These are phyloP conservation scores for Rhizoctonia solani DNA, from an alignment of 1,284 basidiomycete genomes.

Conservation along the genomic window DNA sequence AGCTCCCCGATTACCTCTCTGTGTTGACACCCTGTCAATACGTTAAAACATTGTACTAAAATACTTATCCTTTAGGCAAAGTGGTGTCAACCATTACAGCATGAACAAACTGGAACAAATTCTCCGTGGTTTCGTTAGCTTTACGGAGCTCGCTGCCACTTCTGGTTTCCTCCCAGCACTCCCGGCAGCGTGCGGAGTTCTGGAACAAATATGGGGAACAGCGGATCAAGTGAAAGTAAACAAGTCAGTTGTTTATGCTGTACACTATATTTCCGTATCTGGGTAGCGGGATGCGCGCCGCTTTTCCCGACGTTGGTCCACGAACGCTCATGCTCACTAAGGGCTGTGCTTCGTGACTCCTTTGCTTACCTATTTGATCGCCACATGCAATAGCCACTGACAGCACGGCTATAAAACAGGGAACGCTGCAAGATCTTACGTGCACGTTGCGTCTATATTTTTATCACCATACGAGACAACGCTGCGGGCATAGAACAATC, in stretches of 20 bases:
- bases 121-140: slow-evolving; percentile 2
- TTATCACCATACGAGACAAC: slow-evolving; percentile 30
- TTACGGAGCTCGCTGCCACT: slow-evolving; percentile 18
- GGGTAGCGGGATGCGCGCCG: background rate
- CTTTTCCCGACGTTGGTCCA: background rate
- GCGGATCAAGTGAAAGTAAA: slow-evolving; percentile 22
- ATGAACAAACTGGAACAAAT: slow-evolving; percentile 11
- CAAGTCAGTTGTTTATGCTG: slow-evolving; percentile 19
- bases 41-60: no score
- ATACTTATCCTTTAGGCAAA: no score
- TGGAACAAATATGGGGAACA: slow-evolving; percentile 16
- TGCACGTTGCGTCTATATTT: slow-evolving; percentile 20
- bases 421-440: slow-evolving; percentile 26
- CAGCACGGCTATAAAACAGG: background rate
- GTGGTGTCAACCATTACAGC: background rate
- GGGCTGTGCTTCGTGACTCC: slow-evolving; percentile 24
- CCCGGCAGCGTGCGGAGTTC: slow-evolving; percentile 11
- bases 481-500: slow-evolving; percentile 1
- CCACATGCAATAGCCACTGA: slow-evolving; percentile 5
- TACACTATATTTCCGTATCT: background rate
- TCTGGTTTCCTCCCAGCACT: slow-evolving; percentile 16
- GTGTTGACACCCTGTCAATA: no score
- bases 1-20: no score
- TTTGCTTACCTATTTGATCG: background rate
- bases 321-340: background rate